phyloP scores from a whole-genome alignment of 1,284 basidiomycete species.

The Exobasidium cylindrosporum region DNA sequence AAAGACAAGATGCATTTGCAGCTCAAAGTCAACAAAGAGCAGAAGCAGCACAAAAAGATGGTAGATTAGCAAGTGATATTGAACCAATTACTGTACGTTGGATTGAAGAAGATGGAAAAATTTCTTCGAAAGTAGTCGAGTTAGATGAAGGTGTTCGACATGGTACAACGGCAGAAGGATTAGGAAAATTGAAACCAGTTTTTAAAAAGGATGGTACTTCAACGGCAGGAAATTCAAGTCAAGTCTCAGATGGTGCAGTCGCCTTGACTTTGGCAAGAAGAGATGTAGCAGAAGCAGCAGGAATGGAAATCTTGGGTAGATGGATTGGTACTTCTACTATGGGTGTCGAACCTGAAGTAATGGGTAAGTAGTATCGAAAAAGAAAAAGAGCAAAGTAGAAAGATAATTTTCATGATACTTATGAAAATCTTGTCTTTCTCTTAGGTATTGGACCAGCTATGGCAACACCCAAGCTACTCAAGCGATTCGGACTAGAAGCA shows the following conservation, averaged over 20 bases:
- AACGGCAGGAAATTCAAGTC: conserved; percentile 51
- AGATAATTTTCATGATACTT: too few relatives aligned
- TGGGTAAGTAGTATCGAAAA: conserved; percentile 33
- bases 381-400: too few relatives aligned
- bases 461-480: conserved; percentile 43
- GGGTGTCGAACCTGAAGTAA: conserved; percentile 51
- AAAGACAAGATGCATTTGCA: conserved; percentile 48
- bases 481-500: conserved; percentile 36
- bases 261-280: conserved; percentile 47
- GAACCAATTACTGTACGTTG: conserved; percentile 44
- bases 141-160: conserved; percentile 48
- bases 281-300: conserved; percentile 42
- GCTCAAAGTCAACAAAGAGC: conserved; percentile 41
- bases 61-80: conserved; percentile 44
- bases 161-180: conserved; percentile 20
- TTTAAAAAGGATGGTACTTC: conserved; percentile 38
- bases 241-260: conserved; percentile 50
- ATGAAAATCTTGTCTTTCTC: conserved; percentile 1
- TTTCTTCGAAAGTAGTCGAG: conserved; percentile 39
- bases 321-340: conserved; percentile 45
- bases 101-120: conserved; percentile 41
- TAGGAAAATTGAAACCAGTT: conserved; percentile 48
- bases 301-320: conserved; percentile 47
- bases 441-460: conserved; percentile 42
- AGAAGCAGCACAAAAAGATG: conserved; percentile 39